Conservation (phyloP, 352 stramenopile genomes). For the Globisporangium parvum region DNA sequence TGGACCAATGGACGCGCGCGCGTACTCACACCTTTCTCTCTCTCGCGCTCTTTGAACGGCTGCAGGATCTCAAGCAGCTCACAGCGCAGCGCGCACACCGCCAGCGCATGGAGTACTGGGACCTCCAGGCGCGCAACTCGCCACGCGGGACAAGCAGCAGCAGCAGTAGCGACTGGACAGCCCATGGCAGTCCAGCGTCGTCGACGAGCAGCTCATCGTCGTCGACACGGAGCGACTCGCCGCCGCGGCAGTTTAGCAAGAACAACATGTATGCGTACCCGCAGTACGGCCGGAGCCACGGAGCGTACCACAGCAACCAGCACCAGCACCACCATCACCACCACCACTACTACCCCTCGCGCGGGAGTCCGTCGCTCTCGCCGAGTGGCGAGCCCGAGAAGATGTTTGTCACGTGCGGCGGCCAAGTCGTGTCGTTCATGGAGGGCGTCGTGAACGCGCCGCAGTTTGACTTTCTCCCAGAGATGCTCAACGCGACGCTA, state of each 20-base stretch:
- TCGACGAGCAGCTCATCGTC: conserved; percentile 15
- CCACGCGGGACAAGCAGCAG: conserved; percentile 21
- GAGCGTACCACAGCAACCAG: conserved; percentile 1
- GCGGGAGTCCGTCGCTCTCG: conserved; percentile 16
- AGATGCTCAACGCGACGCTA: conserved; percentile 21
- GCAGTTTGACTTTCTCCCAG: conserved; percentile 38
- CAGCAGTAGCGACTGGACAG: conserved; percentile 17
- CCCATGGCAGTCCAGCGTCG: conserved; percentile 6
- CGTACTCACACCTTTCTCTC: conserved; percentile 1
- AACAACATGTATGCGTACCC: conserved; percentile 22
- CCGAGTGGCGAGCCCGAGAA: conserved; percentile 29
- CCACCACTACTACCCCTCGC: conserved; percentile 14
- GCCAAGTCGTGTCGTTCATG: conserved; percentile 80
- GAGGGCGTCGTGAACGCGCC: conserved; percentile 77
- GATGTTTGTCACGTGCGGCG: conserved; percentile 78
- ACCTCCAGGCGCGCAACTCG: conserved; percentile 40
- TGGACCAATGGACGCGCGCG: not conserved
- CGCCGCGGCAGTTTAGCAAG: conserved; percentile 23
- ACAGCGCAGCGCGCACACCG: conserved; percentile 62
- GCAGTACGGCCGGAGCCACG: conserved; percentile 2
- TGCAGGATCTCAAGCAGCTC: conserved; percentile 71
- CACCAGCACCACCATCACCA: conserved; percentile 8
- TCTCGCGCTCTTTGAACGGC: not conserved
- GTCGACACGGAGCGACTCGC: conserved; percentile 13
- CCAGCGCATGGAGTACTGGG: conserved; percentile 66